Evolutionary conservation across 805 yeast species (phyloP).

Genomic region (Hanseniaspora meyeri): DNA sequence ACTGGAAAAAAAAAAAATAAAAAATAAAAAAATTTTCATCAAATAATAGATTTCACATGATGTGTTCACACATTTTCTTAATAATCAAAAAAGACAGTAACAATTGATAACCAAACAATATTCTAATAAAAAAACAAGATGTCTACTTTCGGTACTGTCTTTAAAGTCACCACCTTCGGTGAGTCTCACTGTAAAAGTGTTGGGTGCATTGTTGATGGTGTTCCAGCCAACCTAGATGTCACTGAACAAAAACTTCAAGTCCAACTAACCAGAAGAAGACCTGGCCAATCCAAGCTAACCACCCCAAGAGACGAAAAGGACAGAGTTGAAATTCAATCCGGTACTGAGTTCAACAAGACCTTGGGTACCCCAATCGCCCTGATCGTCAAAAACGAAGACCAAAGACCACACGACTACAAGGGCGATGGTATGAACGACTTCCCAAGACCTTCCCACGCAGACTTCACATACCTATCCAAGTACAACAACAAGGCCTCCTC

Average conservation of each 20-base stretch:
- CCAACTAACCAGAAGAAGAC: slow-evolving; percentile 91
- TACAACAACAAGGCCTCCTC: slow-evolving; percentile 88
- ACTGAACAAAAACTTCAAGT: slow-evolving; percentile 87
- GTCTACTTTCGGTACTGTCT: slow-evolving; percentile 59
- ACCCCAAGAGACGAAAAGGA: slow-evolving; percentile 97
- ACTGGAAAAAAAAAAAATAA: too few species aligned
- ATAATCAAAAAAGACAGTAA: too few species aligned
- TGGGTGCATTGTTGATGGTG: slow-evolving; percentile 97
- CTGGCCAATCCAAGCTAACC: slow-evolving; percentile 84
- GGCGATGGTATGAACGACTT: slow-evolving; percentile 68
- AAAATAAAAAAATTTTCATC: too few species aligned
- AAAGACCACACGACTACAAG: slow-evolving; percentile 88
- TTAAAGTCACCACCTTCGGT: slow-evolving; percentile 86
- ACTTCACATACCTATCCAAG: slow-evolving; percentile 79
- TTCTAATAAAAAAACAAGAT: slow-evolving; percentile 25
- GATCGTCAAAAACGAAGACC: slow-evolving; percentile 89
- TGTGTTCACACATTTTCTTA: too few species aligned
- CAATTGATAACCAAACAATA: too few species aligned
- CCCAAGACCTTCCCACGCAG: slow-evolving; percentile 98
- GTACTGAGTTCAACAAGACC: slow-evolving; percentile 81
- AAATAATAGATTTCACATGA: too few species aligned
- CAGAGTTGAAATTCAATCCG: slow-evolving; percentile 81
- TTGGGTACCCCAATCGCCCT: slow-evolving; percentile 93
- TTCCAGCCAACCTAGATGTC: slow-evolving; percentile 85
- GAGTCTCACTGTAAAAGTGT: slow-evolving; percentile 96